Percentiles rank a stretch among this genome's conserved stretches.
Evolutionary conservation across 2,329 filamentous ascomycete genomes (phyloP).

Genomic region (Paraphoma sp.): DNA sequence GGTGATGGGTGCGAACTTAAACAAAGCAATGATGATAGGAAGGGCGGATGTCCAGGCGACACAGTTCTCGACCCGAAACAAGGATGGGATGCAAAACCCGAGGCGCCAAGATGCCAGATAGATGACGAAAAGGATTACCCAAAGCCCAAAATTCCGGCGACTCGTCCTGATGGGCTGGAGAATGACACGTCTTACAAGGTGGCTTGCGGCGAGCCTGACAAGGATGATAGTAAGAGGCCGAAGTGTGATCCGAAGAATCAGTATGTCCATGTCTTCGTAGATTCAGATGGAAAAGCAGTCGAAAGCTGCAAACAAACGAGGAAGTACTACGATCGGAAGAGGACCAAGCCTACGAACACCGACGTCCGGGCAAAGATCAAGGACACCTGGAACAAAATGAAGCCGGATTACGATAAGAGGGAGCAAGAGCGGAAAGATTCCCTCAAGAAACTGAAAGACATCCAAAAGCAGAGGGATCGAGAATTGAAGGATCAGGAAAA

Average conservation of each 20-base stretch:
- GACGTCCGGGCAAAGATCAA: conserved; percentile 4
- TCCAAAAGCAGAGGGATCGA: conserved; percentile 1
- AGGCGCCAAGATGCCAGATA: conserved; percentile 5
- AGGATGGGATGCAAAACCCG: conserved; percentile 5
- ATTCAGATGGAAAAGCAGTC: conserved; percentile 5
- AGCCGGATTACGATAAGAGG: conserved; percentile 7
- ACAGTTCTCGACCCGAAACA: conserved; percentile 8
- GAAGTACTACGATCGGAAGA: conserved; percentile 8
- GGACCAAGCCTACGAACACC: neutral
- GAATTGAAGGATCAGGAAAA: conserved; percentile 6
- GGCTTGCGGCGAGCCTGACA: conserved; percentile 3
- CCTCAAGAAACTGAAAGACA: conserved; percentile 6
- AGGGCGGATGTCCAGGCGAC: conserved; percentile 8
- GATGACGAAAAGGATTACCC: conserved; percentile 9
- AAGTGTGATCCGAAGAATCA: conserved; percentile 8
- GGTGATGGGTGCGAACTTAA: conserved; percentile 10
- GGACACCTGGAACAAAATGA: conserved; percentile 5
- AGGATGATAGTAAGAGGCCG: conserved; percentile 2
- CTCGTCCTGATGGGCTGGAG: conserved; percentile 5
- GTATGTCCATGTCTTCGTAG: conserved; percentile 1
- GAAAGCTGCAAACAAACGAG: conserved; percentile 5
- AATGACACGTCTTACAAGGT: conserved; percentile 5
- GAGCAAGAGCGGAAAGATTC: conserved; percentile 5
- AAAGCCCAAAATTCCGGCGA: conserved; percentile 8
- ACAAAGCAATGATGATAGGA: neutral